A percentile compares a stretch with the other conserved stretches of the same genome.
Evolutionary conservation across 805 yeast species (phyloP).

Genomic region (Ogataea methylovora): DNA sequence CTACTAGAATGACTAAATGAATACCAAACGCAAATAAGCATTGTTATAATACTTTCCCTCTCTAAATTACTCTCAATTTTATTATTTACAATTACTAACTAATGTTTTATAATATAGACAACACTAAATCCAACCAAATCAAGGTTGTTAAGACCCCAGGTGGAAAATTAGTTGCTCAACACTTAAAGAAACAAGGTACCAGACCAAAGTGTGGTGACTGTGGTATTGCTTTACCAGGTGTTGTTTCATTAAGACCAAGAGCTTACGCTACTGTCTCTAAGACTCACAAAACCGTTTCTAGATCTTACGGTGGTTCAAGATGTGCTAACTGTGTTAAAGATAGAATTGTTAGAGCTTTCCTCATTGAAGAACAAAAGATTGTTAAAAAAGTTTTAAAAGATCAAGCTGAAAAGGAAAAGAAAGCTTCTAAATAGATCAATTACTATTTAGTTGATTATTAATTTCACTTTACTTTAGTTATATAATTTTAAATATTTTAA

Average conservation of each 20-base stretch:
- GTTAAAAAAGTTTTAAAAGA: constrained; percentile 99
- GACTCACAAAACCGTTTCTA: constrained; percentile 96
- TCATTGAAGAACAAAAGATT: constrained; percentile 99
- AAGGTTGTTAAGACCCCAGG: constrained; percentile 99
- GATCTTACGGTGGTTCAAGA: constrained; percentile 99
- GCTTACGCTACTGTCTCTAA: constrained; percentile 91
- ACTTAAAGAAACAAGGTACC: constrained; percentile 85
- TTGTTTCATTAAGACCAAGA: constrained; percentile 97
- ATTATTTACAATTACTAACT: too few species aligned
- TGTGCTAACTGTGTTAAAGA: constrained; percentile 99
- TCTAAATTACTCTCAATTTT: too few species aligned
- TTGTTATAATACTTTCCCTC: too few species aligned
- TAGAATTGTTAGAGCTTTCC: constrained; percentile 98
- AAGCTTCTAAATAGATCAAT: too few species aligned
- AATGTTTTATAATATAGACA: too few species aligned
- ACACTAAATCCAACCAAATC: constrained; percentile 99
- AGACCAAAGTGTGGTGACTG: constrained; percentile 88
- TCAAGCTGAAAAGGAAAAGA: constrained; percentile 83
- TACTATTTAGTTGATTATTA: too few species aligned
- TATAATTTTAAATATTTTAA: too few species aligned
- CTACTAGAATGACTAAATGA: too few species aligned
- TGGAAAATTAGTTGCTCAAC: constrained; percentile 97
- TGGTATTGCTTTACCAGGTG: constrained; percentile 58
- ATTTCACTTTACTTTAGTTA: too few species aligned
- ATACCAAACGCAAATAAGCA: too few species aligned